Evolutionary conservation across 768 basidiomycete genomes (phyloP).

Genomic region (Kwoniella sp.): DNA sequence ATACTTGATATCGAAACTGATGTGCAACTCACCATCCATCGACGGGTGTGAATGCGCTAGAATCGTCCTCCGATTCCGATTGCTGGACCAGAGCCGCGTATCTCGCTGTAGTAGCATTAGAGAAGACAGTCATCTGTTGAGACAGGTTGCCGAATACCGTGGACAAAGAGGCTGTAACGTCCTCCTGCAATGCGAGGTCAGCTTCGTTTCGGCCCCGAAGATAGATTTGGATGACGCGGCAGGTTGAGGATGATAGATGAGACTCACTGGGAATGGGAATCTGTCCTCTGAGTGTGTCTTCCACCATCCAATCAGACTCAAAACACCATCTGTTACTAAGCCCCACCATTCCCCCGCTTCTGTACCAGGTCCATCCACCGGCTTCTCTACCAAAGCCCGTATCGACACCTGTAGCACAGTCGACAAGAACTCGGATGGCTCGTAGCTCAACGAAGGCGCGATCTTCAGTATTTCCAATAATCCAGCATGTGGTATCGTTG

Average conservation of each 20-base stretch:
- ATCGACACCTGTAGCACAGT: slow-evolving; percentile 14
- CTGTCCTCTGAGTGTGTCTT: slow-evolving; percentile 11
- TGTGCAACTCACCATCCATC: slow-evolving; percentile 47
- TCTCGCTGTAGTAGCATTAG: slow-evolving; percentile 3
- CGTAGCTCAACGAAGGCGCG: neutral
- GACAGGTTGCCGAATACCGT: slow-evolving; percentile 1
- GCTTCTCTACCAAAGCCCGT: slow-evolving; percentile 8
- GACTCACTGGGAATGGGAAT: slow-evolving; percentile 29
- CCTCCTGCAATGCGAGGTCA: neutral
- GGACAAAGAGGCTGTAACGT: neutral
- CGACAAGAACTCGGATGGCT: slow-evolving; percentile 6
- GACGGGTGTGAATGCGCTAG: slow-evolving; percentile 20
- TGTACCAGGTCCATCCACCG: neutral
- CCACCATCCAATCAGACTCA: slow-evolving; percentile 28
- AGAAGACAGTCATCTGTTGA: slow-evolving; percentile 2
- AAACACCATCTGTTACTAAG: slow-evolving; percentile 20
- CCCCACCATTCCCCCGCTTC: slow-evolving; percentile 7
- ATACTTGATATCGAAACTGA: too few species aligned
- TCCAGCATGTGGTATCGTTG: neutral
- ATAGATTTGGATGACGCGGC: too few species aligned
- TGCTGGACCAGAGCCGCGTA: slow-evolving; percentile 16
- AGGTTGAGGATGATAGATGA: neutral
- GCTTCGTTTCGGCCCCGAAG: too few species aligned
- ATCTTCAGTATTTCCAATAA: slow-evolving; percentile 1
- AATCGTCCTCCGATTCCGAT: slow-evolving; percentile 37